phyloP scores from a whole-genome alignment of 2,329 filamentous ascomycete species.

The Sarocladium oryzae region DNA sequence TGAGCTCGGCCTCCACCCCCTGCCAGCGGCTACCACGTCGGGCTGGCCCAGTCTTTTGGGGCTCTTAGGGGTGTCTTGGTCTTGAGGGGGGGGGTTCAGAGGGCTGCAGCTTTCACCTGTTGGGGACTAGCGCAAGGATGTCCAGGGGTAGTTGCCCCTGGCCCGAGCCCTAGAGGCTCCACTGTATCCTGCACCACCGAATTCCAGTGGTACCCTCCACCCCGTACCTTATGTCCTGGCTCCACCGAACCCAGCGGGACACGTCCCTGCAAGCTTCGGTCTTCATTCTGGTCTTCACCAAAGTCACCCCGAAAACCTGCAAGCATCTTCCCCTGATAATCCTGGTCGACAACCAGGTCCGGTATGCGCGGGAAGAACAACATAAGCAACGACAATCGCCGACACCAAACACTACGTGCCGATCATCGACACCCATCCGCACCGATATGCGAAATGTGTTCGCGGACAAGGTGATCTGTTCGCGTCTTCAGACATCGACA shows the following conservation, averaged over 20 bases:
- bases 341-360: background rate
- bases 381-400: background rate
- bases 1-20: background rate
- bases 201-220: slow-evolving; percentile 4
- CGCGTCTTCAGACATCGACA: background rate
- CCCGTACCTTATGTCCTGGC: no score
- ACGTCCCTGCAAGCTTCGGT: background rate
- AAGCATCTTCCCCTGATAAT: slow-evolving; percentile 2
- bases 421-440: no score
- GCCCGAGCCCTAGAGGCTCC: background rate
- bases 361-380: background rate
- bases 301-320: background rate
- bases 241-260: background rate
- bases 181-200: background rate
- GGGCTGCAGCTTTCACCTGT: background rate
- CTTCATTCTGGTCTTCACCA: background rate
- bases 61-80: background rate
- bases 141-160: slow-evolving; percentile 3
- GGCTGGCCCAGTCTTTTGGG: background rate
- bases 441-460: no score
- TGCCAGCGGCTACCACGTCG: background rate
- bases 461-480: background rate
- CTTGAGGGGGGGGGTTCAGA: no score
- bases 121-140: background rate
- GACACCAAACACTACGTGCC: background rate